phyloP scores from a whole-genome alignment of 768 basidiomycete genomes.

The Lentinula lateritia region DNA sequence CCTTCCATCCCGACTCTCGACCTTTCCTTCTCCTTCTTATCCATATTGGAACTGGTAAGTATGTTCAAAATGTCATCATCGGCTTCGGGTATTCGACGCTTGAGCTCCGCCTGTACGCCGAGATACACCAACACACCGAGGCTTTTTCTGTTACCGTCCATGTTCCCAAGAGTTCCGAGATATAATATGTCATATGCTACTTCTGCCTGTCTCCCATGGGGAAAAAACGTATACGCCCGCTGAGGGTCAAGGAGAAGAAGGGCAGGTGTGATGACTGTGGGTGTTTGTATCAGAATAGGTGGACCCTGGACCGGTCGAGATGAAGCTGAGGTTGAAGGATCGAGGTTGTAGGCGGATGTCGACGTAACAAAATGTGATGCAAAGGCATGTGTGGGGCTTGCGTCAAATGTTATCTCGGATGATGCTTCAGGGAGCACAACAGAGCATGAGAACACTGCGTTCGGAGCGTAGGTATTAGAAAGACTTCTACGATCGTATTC shows the following conservation, averaged over 20 bases:
- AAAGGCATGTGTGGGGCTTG: not conserved
- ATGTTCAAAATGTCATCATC: not conserved
- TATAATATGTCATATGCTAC: not conserved
- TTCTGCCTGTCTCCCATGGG: not conserved
- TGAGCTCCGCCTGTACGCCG: not conserved
- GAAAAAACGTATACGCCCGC: not conserved
- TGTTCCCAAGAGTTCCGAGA: not conserved
- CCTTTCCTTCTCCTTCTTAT: not conserved
- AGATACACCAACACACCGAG: not conserved
- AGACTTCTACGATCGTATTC: not conserved
- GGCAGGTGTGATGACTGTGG: not conserved
- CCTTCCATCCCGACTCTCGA: not conserved
- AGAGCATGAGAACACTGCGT: not conserved
- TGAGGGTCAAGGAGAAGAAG: not conserved
- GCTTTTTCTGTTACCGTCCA: not conserved
- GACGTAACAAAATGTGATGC: slow-evolving; percentile 2
- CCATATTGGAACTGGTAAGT: not conserved
- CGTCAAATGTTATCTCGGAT: not conserved
- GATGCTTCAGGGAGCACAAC: not conserved
- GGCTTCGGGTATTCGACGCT: not conserved
- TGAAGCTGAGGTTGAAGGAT: not conserved
- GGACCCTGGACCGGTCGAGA: not conserved
- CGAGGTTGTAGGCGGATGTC: not conserved
- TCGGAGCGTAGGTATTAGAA: not conserved
- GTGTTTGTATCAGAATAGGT: not conserved